Evolutionary conservation across 148 eudicot species (phyloP).

Genomic region (Oxyria digyna): DNA sequence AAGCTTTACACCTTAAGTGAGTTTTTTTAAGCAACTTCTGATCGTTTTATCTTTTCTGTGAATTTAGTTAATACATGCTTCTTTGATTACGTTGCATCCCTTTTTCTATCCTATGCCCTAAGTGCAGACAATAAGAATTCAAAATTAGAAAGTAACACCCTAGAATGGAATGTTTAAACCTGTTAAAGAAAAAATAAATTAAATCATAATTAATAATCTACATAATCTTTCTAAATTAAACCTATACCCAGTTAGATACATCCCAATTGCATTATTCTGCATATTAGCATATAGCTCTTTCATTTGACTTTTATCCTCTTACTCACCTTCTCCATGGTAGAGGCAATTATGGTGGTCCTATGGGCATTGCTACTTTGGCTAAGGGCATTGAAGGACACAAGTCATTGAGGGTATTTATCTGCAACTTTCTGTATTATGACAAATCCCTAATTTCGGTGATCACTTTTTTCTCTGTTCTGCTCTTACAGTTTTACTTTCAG

Average conservation of each 20-base stretch:
- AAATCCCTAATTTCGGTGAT: background rate
- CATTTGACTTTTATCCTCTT: background rate
- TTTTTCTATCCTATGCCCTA: no score
- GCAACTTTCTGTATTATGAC: background rate
- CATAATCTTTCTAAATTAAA: no score
- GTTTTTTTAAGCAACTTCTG: slow-evolving; percentile 19
- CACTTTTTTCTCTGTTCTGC: background rate
- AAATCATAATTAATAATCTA: no score
- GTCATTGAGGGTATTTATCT: slow-evolving; percentile 58
- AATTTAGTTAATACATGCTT: background rate
- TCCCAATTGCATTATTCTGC: background rate
- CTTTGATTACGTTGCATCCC: background rate
- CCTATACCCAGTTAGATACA: no score
- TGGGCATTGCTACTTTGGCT: slow-evolving; percentile 81
- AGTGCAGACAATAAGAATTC: no score
- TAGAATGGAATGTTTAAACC: no score
- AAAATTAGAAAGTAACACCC: no score
- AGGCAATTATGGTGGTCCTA: slow-evolving; percentile 88
- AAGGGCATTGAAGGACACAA: slow-evolving; percentile 87
- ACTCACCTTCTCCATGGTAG: slow-evolving; percentile 24
- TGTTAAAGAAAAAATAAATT: no score
- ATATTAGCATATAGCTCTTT: background rate
- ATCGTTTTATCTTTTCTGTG: slow-evolving; percentile 12
- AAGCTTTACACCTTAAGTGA: slow-evolving; percentile 64
- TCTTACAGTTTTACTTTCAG: background rate